phyloP scores from a whole-genome alignment of 2,329 filamentous ascomycete species.

The Alternaria sp. region DNA sequence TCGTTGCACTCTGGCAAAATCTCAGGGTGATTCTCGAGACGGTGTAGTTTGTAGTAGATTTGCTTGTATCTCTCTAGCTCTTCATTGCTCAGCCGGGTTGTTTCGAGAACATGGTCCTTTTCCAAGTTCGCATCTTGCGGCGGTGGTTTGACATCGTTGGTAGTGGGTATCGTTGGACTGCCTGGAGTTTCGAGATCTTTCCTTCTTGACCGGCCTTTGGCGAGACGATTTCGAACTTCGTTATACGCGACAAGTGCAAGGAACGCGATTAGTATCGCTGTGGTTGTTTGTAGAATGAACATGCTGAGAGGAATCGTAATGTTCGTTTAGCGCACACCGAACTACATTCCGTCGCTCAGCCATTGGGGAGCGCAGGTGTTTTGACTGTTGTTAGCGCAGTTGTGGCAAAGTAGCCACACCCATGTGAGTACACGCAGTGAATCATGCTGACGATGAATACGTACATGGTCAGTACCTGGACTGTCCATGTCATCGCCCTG shows the following conservation, averaged over 20 bases:
- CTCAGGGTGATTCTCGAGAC: conserved; percentile 51
- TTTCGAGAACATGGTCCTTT: neutral
- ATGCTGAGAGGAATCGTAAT: conserved; percentile 11
- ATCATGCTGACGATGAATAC: conserved; percentile 14
- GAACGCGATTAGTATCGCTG: conserved; percentile 30
- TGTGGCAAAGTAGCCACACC: conserved; percentile 7
- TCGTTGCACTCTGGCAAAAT: conserved; percentile 46
- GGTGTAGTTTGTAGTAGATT: conserved; percentile 55
- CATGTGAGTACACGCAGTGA: neutral
- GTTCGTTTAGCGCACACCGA: conserved; percentile 1
- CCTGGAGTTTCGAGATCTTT: conserved; percentile 28
- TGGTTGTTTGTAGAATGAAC: conserved; percentile 34
- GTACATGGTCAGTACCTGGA: conserved; percentile 8
- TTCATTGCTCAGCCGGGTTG: neutral
- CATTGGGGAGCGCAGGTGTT: neutral
- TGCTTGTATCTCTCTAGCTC: conserved; percentile 38
- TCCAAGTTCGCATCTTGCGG: neutral
- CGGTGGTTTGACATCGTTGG: conserved; percentile 3
- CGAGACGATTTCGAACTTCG: conserved; percentile 24
- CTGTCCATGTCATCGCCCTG: conserved; percentile 10
- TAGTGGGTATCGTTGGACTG: conserved; percentile 16
- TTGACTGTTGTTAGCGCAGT: neutral
- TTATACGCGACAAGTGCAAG: conserved; percentile 30
- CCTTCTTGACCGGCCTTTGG: conserved; percentile 23
- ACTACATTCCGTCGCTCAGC: neutral